Evolutionary conservation across 192 early-diverging fungal species (phyloP), one percentile per base, ranked within the genome.

Genomic region (Lunasporangiospora selenospora): DNA sequence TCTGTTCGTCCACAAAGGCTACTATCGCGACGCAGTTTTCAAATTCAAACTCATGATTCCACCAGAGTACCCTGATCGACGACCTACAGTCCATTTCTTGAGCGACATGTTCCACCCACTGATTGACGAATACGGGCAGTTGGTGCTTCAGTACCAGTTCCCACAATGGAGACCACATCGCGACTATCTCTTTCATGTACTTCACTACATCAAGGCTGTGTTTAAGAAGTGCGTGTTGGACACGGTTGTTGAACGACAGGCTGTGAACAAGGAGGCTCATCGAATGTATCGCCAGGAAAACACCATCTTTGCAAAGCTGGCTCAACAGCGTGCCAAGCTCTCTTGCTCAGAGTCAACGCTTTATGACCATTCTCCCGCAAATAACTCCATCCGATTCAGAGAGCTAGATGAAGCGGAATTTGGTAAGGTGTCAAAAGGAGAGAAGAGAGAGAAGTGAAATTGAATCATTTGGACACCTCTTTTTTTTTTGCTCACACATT

Each of bases 1-100:
- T 6, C 75, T 97, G 30, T 94, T 96, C 75, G 77, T 97, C 31
- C 92, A 95, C 75, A 88, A 92, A 31, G 95, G 95, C 30, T 96
- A 89, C 77, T 97, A 94, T 77, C 86, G 87, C 30, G 88, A 91
- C 43, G 94, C 89, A 0, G 93, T 96, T 6, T 92, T 97, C 71
- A 91, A 95, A 58, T 97, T 96, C 80, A 71, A 87, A 65, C 77
- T 95, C 40, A 66, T 82, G 19, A 94, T 95, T 41, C 93, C 93
- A 19, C 75, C 76, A 40, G 82, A 86, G 26, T 96, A 97, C 67
- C 95, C 95, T n/a, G 71, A 82, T 12, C 63, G 76, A 15, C 79
- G 82, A 40, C 93, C 93, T 0, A 77, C 83, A 1, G 85, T 97
- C 6, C 79, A 77, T 13, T 92, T 97, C 57, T 57, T 82, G 40